These are phyloP conservation scores for Phytopythium mirpurense DNA, from an alignment of 352 stramenopile genomes.

Conservation along the genomic window DNA sequence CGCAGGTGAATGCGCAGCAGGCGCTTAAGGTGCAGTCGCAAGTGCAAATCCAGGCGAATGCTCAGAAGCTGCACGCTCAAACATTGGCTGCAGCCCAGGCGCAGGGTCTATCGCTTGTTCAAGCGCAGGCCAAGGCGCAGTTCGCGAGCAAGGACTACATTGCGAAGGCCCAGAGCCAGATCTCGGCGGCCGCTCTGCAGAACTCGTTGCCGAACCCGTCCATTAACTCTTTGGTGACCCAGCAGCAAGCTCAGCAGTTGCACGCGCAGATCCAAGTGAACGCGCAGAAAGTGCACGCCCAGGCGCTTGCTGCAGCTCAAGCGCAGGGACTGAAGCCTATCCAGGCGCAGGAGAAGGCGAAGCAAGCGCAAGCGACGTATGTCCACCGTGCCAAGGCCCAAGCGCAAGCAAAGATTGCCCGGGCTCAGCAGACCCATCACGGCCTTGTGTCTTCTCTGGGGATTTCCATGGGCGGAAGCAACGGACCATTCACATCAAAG, in stretches of 20 bases:
- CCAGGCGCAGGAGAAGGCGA: conserved; percentile 87
- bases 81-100: conserved; percentile 78
- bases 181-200: conserved; percentile 58
- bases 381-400: conserved; percentile 84
- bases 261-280: conserved; percentile 89
- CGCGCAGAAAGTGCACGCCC: conserved; percentile 84
- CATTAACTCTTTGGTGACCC: conserved; percentile 52
- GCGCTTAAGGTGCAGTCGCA: conserved; percentile 82
- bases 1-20: conserved; percentile 81
- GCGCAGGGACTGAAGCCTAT: conserved; percentile 81
- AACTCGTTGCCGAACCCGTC: conserved; percentile 39
- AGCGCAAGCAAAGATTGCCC: conserved; percentile 82
- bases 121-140: conserved; percentile 83
- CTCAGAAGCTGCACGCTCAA: conserved; percentile 84
- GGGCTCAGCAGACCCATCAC: conserved; percentile 47
- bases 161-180: conserved; percentile 79
- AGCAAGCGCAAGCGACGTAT: conserved; percentile 85
- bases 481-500: conserved; percentile 63
- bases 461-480: conserved; percentile 1
- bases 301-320: conserved; percentile 83
- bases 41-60: conserved; percentile 87
- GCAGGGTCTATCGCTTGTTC: conserved; percentile 78
- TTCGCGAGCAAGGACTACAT: conserved; percentile 89
- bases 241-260: conserved; percentile 83
- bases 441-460: conserved; percentile 34